Percentiles rank a stretch among this genome's conserved stretches.
Conservation (phyloP, 1,139 yeast genomes). For the Pichia sp. region DNA sequence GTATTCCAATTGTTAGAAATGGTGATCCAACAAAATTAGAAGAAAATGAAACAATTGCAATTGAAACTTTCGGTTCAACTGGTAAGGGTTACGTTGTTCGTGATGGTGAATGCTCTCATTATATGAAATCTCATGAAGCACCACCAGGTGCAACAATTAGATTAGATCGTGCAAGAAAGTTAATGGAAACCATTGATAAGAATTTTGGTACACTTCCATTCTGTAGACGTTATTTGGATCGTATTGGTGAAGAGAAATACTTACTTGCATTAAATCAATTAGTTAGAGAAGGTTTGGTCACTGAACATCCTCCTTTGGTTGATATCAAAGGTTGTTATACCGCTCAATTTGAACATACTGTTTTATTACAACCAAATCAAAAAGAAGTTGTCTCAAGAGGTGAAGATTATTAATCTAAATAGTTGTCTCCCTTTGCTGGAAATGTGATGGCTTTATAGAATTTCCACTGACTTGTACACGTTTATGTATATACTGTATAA, state of each 20-base stretch:
- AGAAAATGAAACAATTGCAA: constrained; percentile 96
- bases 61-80: constrained; percentile 95
- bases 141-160: constrained; percentile 45
- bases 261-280: constrained; percentile 81
- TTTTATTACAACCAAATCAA: constrained; percentile 79
- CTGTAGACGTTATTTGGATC: constrained; percentile 91
- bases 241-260: constrained; percentile 87
- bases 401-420: constrained; percentile 59
- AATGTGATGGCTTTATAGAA: background rate
- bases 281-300: constrained; percentile 79
- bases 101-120: constrained; percentile 93
- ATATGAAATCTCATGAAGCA: constrained; percentile 56
- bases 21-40: constrained; percentile 97
- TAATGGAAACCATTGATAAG: constrained; percentile 62
- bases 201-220: constrained; percentile 93
- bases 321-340: constrained; percentile 84
- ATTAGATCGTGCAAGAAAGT: constrained; percentile 57
- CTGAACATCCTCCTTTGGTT: constrained; percentile 94
- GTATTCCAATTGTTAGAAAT: constrained; percentile 91
- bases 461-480: background rate
- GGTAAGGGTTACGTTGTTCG: constrained; percentile 86
- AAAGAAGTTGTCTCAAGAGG: constrained; percentile 95
- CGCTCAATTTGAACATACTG: constrained; percentile 94
- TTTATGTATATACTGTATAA: background rate
- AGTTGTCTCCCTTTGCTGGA: background rate